A percentile compares a stretch with the other conserved stretches of the same genome.
These are phyloP conservation scores for Ophiostoma tasmaniense DNA, from an alignment of 2,329 filamentous ascomycete genomes.

Conservation along the genomic window DNA sequence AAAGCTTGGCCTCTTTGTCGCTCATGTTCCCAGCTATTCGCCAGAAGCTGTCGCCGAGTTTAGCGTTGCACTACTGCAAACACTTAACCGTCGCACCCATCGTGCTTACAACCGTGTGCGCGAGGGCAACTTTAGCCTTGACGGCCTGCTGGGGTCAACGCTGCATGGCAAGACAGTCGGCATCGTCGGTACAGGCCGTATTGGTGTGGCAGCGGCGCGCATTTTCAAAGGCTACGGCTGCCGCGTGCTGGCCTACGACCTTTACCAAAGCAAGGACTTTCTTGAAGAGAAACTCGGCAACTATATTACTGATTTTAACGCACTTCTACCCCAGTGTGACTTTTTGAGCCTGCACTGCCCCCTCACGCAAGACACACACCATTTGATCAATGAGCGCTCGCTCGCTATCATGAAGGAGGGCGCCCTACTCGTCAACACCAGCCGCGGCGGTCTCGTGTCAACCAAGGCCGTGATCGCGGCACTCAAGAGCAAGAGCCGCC, in stretches of 20 bases:
- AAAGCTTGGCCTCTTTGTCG: constrained; percentile 49
- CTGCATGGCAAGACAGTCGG: constrained; percentile 58
- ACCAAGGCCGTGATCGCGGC: constrained; percentile 51
- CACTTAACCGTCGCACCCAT: constrained; percentile 59
- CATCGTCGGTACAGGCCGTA: constrained; percentile 56
- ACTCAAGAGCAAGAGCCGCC: constrained; percentile 43
- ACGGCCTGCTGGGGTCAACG: constrained; percentile 54
- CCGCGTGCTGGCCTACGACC: constrained; percentile 52
- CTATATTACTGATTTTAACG: constrained; percentile 44
- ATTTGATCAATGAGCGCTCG: constrained; percentile 49
- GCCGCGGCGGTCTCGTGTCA: constrained; percentile 56
- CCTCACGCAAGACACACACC: constrained; percentile 48
- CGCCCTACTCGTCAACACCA: constrained; percentile 59
- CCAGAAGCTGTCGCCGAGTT: constrained; percentile 64
- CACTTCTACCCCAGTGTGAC: constrained; percentile 47
- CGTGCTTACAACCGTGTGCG: constrained; percentile 60
- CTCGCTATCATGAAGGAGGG: constrained; percentile 49
- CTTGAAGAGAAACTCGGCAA: constrained; percentile 35
- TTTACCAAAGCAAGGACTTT: constrained; percentile 43
- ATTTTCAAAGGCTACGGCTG: constrained; percentile 61
- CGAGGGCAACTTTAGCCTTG: constrained; percentile 59
- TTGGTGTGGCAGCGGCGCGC: constrained; percentile 52
- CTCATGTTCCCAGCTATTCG: constrained; percentile 59
- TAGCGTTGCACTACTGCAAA: constrained; percentile 57
- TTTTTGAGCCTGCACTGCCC: constrained; percentile 60